Evolutionary conservation across 139 green algal species (phyloP).

Genomic region (Coelastrella sp.): DNA sequence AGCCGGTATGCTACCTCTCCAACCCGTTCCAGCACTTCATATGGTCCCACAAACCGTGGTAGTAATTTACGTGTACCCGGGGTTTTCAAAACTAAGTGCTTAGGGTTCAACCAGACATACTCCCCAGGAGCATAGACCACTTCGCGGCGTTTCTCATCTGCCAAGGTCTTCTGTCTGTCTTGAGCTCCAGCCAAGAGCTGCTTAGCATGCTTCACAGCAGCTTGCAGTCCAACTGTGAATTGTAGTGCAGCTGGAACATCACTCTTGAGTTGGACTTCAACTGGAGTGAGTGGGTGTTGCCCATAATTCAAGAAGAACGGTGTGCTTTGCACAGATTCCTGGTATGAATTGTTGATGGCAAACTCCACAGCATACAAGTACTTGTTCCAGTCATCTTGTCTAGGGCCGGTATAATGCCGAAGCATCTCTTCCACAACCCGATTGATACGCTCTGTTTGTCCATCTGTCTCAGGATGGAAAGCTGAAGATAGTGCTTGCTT

Average conservation of each 20-base stretch:
- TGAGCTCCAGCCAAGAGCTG: background rate
- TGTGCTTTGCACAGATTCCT: background rate
- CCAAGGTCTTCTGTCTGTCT: background rate
- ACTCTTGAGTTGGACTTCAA: background rate
- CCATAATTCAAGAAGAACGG: slow-evolving; percentile 40
- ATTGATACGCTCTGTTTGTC: slow-evolving; percentile 36
- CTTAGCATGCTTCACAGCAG: background rate
- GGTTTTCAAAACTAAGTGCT: background rate
- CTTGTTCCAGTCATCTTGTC: slow-evolving; percentile 36
- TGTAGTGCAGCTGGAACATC: background rate
- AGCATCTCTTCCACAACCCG: slow-evolving; percentile 1
- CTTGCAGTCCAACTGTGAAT: background rate
- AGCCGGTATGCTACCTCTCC: background rate
- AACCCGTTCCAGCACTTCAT: background rate
- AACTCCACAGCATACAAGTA: slow-evolving; percentile 25
- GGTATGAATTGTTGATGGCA: slow-evolving; percentile 48
- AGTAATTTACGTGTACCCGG: background rate
- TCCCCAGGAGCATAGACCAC: background rate
- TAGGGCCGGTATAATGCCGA: slow-evolving; percentile 34
- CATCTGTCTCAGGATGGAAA: slow-evolving; percentile 44
- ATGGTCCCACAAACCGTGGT: background rate
- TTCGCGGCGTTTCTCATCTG: background rate
- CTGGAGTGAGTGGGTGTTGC: background rate
- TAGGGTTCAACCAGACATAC: background rate
- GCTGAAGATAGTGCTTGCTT: slow-evolving; percentile 42